A percentile compares a stretch with the other conserved stretches of the same genome.
Conservation (phyloP, 2,329 filamentous ascomycete genomes). For the Fusarium ramigenum region DNA sequence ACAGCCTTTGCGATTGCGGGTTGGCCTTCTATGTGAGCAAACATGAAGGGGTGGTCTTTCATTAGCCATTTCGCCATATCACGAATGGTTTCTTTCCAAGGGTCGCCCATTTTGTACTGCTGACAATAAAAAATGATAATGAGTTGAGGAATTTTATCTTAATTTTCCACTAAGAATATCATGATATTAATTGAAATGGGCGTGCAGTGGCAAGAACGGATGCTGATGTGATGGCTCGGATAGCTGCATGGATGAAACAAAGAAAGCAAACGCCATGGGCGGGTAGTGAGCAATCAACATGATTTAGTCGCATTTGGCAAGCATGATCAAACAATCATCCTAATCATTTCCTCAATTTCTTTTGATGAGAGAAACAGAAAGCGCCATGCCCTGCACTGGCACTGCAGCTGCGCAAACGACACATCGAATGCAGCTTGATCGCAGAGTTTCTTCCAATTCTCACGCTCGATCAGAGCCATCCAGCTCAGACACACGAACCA, state of each 20-base stretch:
- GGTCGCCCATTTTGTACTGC: background rate
- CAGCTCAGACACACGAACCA: rapidly evolving
- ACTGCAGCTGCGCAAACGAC: background rate
- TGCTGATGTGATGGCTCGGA: background rate
- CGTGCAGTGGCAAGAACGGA: too few species aligned
- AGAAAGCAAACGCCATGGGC: background rate
- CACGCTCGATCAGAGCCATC: background rate
- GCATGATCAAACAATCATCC: background rate
- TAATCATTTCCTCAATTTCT: background rate
- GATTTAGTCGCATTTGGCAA: background rate
- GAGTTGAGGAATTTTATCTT: rapidly evolving
- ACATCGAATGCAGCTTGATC: background rate
- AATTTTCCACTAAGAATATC: too few species aligned
- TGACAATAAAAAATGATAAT: background rate
- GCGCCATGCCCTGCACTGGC: background rate
- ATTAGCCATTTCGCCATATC: background rate
- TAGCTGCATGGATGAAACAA: background rate
- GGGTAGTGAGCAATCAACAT: background rate
- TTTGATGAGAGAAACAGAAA: background rate
- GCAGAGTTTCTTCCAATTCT: background rate
- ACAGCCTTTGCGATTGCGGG: background rate
- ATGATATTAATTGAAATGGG: background rate
- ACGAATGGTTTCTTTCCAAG: background rate
- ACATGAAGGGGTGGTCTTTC: background rate
- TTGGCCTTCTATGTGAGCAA: background rate